Percentiles rank a stretch among this genome's conserved stretches.
phyloP scores from a whole-genome alignment of 208 protist genomes.

The Trypanosomatidae sp. region DNA sequence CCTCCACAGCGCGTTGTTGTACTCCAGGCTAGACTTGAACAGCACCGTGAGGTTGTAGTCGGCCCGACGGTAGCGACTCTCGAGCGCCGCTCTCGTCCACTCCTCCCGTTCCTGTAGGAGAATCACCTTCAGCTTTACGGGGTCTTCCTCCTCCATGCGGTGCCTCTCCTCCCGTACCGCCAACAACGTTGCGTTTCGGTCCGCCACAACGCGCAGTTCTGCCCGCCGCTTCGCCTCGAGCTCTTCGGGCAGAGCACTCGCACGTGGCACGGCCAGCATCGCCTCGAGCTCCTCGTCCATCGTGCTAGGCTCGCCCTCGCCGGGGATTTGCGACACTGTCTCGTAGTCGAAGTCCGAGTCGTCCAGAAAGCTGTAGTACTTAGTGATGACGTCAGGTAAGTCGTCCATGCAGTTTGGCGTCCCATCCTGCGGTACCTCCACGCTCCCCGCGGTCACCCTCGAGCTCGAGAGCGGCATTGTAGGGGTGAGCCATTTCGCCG shows the following conservation, averaged over 20 bases:
- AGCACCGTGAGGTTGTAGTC: conserved; percentile 17
- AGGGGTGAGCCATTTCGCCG: no score
- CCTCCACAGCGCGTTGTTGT: background rate
- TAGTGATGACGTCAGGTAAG: conserved; percentile 3
- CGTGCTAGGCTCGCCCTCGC: background rate
- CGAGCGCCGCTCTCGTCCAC: conserved; percentile 4
- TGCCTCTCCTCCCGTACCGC: background rate
- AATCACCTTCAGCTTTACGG: background rate
- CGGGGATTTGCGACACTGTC: conserved; percentile 8
- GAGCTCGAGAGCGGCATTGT: background rate
- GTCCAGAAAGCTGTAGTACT: conserved; percentile 13
- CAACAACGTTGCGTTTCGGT: conserved; percentile 5
- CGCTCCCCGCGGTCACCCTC: background rate
- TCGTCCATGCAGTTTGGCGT: conserved; percentile 25
- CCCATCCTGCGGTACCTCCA: background rate
- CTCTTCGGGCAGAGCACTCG: background rate
- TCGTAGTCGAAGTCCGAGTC: conserved; percentile 5
- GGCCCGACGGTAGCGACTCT: conserved; percentile 12
- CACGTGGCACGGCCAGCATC: background rate
- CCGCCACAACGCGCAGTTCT: background rate
- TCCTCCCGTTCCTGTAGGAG: conserved; percentile 14
- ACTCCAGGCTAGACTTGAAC: conserved; percentile 9
- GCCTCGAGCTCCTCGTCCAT: conserved; percentile 4
- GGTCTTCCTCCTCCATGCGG: background rate
- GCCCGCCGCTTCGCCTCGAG: conserved; percentile 2